Percentiles rank a stretch among this genome's conserved stretches.
phyloP scores from a whole-genome alignment of 345 rosid species.

The Dimocarpus longan region DNA sequence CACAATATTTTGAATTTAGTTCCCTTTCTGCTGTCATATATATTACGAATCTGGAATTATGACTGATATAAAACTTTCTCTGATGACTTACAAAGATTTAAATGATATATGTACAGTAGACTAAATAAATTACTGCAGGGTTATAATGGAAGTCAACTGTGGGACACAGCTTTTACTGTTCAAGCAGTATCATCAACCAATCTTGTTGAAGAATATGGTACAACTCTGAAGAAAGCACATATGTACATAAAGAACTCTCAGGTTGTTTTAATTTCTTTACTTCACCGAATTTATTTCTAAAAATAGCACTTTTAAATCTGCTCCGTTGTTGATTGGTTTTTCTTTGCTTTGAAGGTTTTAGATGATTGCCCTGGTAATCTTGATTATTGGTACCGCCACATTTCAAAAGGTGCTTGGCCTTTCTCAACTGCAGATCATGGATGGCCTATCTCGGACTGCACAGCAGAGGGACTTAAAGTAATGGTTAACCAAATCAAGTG shows the following conservation, averaged over 20 bases:
- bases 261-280: constrained; percentile 45
- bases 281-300: constrained; percentile 14
- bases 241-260: constrained; percentile 65
- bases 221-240: constrained; percentile 72
- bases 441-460: constrained; percentile 97
- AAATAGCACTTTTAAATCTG: background rate
- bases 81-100: constrained; percentile 4
- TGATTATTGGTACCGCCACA: constrained; percentile 84
- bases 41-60: background rate
- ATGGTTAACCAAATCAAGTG: constrained; percentile 16
- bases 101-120: constrained; percentile 16
- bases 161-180: constrained; percentile 89
- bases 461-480: constrained; percentile 95
- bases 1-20: background rate
- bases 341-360: constrained; percentile 52
- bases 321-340: constrained; percentile 18
- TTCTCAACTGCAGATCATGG: constrained; percentile 97
- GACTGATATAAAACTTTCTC: background rate
- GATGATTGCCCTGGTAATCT: constrained; percentile 91
- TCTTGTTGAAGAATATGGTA: constrained; percentile 69
- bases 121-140: constrained; percentile 58
- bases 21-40: background rate
- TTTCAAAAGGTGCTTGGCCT: constrained; percentile 99
- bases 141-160: constrained; percentile 94
- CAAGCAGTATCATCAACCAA: constrained; percentile 85